Percentiles rank a stretch among this genome's conserved stretches.
These are phyloP conservation scores for Cucurbita pepo DNA, from an alignment of 306 rosid species.

Conservation along the genomic window DNA sequence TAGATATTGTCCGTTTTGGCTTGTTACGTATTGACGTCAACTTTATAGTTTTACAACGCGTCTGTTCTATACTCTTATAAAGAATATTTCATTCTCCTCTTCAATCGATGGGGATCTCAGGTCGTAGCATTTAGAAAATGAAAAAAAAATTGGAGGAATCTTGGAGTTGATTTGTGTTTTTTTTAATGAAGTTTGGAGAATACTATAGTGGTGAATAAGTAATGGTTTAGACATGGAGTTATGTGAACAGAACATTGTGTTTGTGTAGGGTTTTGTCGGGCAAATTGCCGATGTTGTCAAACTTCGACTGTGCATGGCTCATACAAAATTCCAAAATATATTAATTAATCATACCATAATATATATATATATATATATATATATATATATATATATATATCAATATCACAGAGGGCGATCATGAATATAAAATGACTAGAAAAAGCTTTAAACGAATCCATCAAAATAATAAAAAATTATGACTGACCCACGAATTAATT, in stretches of 20 bases:
- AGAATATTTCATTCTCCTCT: too few species aligned
- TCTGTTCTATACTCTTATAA: too few species aligned
- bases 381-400: too few species aligned
- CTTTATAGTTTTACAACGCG: too few species aligned
- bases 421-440: too few species aligned
- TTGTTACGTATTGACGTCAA: too few species aligned
- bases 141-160: not conserved
- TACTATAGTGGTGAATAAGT: not conserved
- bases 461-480: not conserved
- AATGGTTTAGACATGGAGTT: not conserved
- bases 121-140: too few species aligned
- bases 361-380: too few species aligned
- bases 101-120: too few species aligned
- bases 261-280: not conserved
- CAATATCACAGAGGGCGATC: too few species aligned
- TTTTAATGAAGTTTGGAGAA: not conserved
- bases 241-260: not conserved
- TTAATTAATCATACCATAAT: not conserved
- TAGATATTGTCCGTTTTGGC: too few species aligned
- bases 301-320: not conserved
- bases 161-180: not conserved
- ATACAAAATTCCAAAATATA: not conserved
- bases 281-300: slow-evolving; percentile 2
- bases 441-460: not conserved
- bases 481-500: not conserved